A percentile compares a stretch with the other conserved stretches of the same genome.
phyloP scores from a whole-genome alignment of 2,329 filamentous ascomycete species.

The Botrytis deweyae region DNA sequence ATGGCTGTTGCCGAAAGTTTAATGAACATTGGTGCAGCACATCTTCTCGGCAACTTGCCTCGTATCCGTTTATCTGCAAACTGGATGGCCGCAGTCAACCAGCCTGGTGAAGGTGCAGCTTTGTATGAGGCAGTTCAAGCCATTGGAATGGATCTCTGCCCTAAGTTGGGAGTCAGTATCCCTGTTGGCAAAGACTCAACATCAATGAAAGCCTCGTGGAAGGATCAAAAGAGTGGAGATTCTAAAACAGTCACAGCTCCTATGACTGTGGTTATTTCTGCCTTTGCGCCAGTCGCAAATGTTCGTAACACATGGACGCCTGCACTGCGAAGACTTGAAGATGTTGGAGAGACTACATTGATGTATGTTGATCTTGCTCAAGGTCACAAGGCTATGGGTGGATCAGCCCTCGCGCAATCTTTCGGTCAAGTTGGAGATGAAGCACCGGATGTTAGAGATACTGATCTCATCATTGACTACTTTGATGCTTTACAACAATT shows the following conservation, averaged over 20 bases:
- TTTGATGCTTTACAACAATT: conserved; percentile 78
- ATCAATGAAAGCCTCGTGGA: conserved; percentile 98
- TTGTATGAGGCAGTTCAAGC: conserved; percentile 93
- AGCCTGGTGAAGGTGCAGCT: conserved; percentile 87
- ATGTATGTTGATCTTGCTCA: conserved; percentile 88
- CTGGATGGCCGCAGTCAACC: conserved; percentile 97
- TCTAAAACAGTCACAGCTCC: conserved; percentile 87
- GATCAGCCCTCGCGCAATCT: conserved; percentile 86
- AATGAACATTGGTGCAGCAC: conserved; percentile 85
- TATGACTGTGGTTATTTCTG: conserved; percentile 85
- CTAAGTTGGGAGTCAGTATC: conserved; percentile 85
- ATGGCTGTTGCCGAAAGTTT: conserved; percentile 96
- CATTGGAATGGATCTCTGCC: conserved; percentile 89
- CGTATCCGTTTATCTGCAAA: conserved; percentile 90
- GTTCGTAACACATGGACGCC: conserved; percentile 92
- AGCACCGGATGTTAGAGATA: conserved; percentile 80
- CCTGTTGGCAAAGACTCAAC: conserved; percentile 98
- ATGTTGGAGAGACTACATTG: conserved; percentile 84
- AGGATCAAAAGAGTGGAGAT: conserved; percentile 63
- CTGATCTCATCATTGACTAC: conserved; percentile 80
- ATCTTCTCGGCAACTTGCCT: conserved; percentile 56
- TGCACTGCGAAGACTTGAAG: conserved; percentile 75
- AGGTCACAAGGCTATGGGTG: conserved; percentile 79
- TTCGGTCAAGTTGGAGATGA: conserved; percentile 84
- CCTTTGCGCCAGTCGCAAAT: conserved; percentile 81